Percentiles rank a stretch among this genome's conserved stretches.
Evolutionary conservation across 192 early-diverging fungal genomes (phyloP).

Genomic region (Rhizophagus prolifer): DNA sequence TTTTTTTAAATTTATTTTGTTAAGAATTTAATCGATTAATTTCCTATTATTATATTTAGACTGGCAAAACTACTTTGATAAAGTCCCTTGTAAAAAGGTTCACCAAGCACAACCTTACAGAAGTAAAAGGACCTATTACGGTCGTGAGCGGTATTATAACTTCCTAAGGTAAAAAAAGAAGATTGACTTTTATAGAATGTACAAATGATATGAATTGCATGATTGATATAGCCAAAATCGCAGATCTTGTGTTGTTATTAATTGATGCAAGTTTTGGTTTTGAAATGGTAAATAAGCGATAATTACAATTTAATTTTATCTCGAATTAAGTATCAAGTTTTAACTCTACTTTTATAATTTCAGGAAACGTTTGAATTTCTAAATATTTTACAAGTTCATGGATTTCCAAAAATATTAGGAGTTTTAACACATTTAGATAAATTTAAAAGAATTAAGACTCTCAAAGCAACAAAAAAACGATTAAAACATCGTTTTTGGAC

Average conservation of each 20-base stretch:
- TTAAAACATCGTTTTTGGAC: constrained; percentile 99
- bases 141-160: constrained; percentile 76
- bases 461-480: constrained; percentile 86
- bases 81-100: constrained; percentile 92
- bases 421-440: constrained; percentile 95
- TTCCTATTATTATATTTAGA: constrained; percentile 42
- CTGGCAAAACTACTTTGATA: constrained; percentile 97
- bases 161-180: constrained; percentile 73
- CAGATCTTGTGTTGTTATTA: constrained; percentile 90
- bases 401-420: constrained; percentile 98
- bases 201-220: constrained; percentile 96
- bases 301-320: constrained; percentile 8
- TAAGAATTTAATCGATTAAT: background rate
- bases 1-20: background rate
- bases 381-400: constrained; percentile 95
- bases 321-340: background rate
- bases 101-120: constrained; percentile 88
- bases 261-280: constrained; percentile 98
- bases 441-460: constrained; percentile 91
- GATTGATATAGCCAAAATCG: constrained; percentile 97
- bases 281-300: constrained; percentile 73
- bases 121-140: constrained; percentile 95
- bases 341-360: background rate
- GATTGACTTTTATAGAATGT: constrained; percentile 97
- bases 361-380: constrained; percentile 99